Evolutionary conservation across 306 rosid genomes (phyloP).

Genomic region (Vicia sativa): DNA sequence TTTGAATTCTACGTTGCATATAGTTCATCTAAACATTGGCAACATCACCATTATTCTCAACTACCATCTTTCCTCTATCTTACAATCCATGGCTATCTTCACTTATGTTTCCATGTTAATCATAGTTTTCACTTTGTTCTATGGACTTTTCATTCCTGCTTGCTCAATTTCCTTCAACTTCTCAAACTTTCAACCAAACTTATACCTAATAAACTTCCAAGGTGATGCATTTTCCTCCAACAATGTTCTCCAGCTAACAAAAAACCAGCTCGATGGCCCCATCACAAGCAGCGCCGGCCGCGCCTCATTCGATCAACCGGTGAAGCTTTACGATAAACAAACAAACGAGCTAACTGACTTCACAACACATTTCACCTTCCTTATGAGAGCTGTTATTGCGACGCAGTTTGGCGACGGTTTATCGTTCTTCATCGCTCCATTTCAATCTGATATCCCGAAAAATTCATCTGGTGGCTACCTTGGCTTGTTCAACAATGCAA

Average conservation of each 20-base stretch:
- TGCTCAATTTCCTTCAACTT: slow-evolving; percentile 58
- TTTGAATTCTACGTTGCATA: slow-evolving; percentile 34
- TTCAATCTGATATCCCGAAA: slow-evolving; percentile 50
- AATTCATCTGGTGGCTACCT: slow-evolving; percentile 65
- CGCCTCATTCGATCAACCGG: slow-evolving; percentile 50
- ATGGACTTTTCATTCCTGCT: slow-evolving; percentile 26
- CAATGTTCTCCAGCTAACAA: slow-evolving; percentile 62
- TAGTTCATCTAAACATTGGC: slow-evolving; percentile 36
- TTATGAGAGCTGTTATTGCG: slow-evolving; percentile 35
- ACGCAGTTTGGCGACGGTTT: slow-evolving; percentile 56
- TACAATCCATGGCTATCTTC: not conserved
- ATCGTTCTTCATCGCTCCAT: slow-evolving; percentile 67
- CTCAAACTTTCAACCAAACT: slow-evolving; percentile 44
- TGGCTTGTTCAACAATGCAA: slow-evolving; percentile 45
- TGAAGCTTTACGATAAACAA: slow-evolving; percentile 58
- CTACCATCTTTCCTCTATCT: slow-evolving; percentile 11
- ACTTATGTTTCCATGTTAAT: slow-evolving; percentile 18
- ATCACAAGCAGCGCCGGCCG: slow-evolving; percentile 60
- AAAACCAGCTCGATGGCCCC: slow-evolving; percentile 49
- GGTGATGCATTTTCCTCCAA: slow-evolving; percentile 56
- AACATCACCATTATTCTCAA: slow-evolving; percentile 15
- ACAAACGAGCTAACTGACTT: slow-evolving; percentile 58
- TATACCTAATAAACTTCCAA: slow-evolving; percentile 38
- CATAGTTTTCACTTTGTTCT: slow-evolving; percentile 32
- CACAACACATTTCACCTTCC: slow-evolving; percentile 74